These are phyloP conservation scores for Ogataea wickerhamii DNA, from an alignment of 805 yeast genomes.

Conservation along the genomic window DNA sequence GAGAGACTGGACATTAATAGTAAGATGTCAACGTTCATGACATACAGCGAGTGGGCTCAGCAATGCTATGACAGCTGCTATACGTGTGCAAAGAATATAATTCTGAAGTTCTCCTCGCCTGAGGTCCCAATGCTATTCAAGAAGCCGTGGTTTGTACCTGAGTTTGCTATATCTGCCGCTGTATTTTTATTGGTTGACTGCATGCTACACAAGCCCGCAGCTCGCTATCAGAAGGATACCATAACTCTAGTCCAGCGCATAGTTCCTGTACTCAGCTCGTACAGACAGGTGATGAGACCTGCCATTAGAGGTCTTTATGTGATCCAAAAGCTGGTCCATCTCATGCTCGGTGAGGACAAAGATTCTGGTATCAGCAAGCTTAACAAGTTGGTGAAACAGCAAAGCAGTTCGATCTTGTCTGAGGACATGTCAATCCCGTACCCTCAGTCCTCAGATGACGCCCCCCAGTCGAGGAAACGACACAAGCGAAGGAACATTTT, in stretches of 20 bases:
- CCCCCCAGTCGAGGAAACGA: no score
- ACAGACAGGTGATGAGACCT: slow-evolving; percentile 25
- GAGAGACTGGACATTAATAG: slow-evolving; percentile 30
- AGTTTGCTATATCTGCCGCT: slow-evolving; percentile 25
- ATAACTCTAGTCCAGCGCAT: slow-evolving; percentile 15
- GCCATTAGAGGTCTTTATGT: slow-evolving; percentile 31
- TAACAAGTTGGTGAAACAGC: slow-evolving; percentile 9
- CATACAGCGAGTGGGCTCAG: slow-evolving; percentile 23
- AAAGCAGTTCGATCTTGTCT: background rate
- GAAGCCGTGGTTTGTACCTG: slow-evolving; percentile 24
- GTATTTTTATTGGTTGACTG: slow-evolving; percentile 30
- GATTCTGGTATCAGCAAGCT: slow-evolving; percentile 6
- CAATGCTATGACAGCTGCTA: slow-evolving; percentile 22
- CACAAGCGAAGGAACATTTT: background rate
- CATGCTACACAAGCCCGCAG: slow-evolving; percentile 21
- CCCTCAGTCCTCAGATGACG: background rate
- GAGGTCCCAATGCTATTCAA: slow-evolving; percentile 19
- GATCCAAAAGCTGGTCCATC: slow-evolving; percentile 21
- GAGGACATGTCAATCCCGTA: background rate
- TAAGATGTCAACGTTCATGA: slow-evolving; percentile 28
- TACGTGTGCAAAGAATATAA: slow-evolving; percentile 19
- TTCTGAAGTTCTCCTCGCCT: slow-evolving; percentile 14
- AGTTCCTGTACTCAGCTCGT: slow-evolving; percentile 22
- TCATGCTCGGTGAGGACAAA: slow-evolving; percentile 18
- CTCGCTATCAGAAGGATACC: slow-evolving; percentile 16